Percentiles rank a stretch among this genome's conserved stretches.
Conservation (phyloP, 202 grass and related monocot species). For the Thinopyrum obtusiflorum region DNA sequence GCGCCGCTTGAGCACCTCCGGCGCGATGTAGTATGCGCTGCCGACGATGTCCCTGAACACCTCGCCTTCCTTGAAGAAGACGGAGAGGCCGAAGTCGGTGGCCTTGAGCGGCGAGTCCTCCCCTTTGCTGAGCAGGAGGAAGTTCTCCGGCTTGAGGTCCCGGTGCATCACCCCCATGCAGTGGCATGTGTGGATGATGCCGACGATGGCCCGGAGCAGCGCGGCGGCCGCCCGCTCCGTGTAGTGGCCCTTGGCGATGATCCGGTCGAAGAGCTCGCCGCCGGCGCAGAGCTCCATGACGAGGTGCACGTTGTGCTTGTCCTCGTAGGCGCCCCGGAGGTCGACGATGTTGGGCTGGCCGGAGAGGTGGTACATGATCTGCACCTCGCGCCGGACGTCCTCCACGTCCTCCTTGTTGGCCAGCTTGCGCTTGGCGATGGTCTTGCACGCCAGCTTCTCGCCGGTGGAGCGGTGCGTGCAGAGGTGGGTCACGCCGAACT, state of each 20-base stretch:
- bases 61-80: slow-evolving; percentile 88
- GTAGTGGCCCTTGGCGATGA: slow-evolving; percentile 74
- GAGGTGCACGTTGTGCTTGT: slow-evolving; percentile 83
- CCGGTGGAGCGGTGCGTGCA: slow-evolving; percentile 64
- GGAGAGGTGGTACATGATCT: slow-evolving; percentile 88
- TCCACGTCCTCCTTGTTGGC: slow-evolving; percentile 63
- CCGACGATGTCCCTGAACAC: slow-evolving; percentile 77
- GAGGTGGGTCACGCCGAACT: slow-evolving; percentile 81
- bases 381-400: slow-evolving; percentile 75
- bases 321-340: slow-evolving; percentile 72
- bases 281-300: slow-evolving; percentile 96
- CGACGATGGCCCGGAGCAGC: slow-evolving; percentile 63
- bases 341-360: slow-evolving; percentile 70
- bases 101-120: slow-evolving; percentile 78
- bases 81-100: slow-evolving; percentile 84
- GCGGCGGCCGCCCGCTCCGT: slow-evolving; percentile 69
- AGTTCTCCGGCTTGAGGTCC: slow-evolving; percentile 42
- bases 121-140: slow-evolving; percentile 54
- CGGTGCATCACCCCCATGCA: slow-evolving; percentile 56
- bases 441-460: slow-evolving; percentile 87
- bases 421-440: slow-evolving; percentile 81
- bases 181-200: slow-evolving; percentile 73
- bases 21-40: slow-evolving; percentile 86
- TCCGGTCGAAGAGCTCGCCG: slow-evolving; percentile 90
- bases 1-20: slow-evolving; percentile 74